Evolutionary conservation across 2,329 filamentous ascomycete species (phyloP), one percentile per base, ranked within the genome.

Genomic region (Ophiocordyceps australis): DNA sequence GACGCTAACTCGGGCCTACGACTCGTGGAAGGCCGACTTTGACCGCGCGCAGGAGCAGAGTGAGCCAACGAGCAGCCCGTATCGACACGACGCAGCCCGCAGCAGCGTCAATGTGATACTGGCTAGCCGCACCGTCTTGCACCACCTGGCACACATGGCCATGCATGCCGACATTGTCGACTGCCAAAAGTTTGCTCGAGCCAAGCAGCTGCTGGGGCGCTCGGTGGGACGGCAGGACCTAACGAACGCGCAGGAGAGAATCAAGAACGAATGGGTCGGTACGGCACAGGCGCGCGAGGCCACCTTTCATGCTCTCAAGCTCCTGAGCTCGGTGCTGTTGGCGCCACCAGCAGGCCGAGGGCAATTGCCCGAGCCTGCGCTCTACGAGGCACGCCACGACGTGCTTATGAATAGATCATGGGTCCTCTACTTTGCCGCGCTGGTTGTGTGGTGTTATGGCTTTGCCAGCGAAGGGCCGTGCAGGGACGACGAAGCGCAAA

Each of bases 121-220:
- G 38, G 82, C 94, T 46, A 83, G 77, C 34, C 71, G 82, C 13
- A 91, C 78, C 3, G 86, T 93, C 16, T 59, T 95, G 23, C 85
- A 95, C 43, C 82, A 92, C 40, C 59, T 98, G 9, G 89, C 89
- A 1, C 89, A 95, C 48, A 94, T 98, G 81, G 82, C 83, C 4
- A 93, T 93, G 66, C 83, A 95, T 43, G 83, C 92, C 14, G 86
- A 95, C 43, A 82, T 95, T 28, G 80, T 92, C n/a, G 86, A 95
- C 47, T 86, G 83, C 41, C 86, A 95, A 50, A 91, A 95, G 36
- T 94, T 89, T 47, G 89, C 86, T 5, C 74, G 85, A 7, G 82
- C 86, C 2, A 80, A 75, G 38, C 66, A 85, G 17, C 63, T 94
- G 3, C 67, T 95, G 4, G 86, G 89, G 14, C 73, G 86, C 24